Percentiles rank a stretch among this genome's conserved stretches.
Conservation (phyloP, 1,284 basidiomycete species). For the Trichosporon sp. region DNA sequence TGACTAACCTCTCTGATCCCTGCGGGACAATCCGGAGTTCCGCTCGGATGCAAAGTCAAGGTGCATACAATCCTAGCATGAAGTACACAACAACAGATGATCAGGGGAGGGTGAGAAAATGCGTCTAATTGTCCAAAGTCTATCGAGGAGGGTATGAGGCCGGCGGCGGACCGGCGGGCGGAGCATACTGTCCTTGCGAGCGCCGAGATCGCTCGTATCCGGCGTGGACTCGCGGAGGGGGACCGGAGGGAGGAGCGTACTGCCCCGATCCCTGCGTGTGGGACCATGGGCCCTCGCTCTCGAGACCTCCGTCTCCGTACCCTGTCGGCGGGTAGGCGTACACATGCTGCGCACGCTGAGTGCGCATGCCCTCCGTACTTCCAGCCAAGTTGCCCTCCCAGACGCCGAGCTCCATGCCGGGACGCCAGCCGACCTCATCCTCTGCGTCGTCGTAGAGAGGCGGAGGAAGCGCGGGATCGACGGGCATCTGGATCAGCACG, state of each 20-base stretch:
- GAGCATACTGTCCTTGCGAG: neutral
- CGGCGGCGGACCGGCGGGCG: neutral
- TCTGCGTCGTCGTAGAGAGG: conserved; percentile 21
- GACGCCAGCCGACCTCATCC: conserved; percentile 33
- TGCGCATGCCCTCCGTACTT: neutral
- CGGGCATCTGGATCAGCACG: conserved; percentile 38
- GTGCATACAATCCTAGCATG: neutral
- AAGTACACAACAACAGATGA: neutral
- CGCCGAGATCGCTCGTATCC: no score
- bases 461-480: neutral
- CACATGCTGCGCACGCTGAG: neutral
- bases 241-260: no score
- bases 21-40: no score
- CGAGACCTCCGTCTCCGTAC: neutral
- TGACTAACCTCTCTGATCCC: no score
- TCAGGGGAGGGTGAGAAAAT: neutral
- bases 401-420: conserved; percentile 41
- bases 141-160: neutral
- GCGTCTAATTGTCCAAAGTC: neutral
- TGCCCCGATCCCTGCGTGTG: neutral
- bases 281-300: neutral
- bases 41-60: no score
- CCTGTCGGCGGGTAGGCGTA: neutral
- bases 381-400: conserved; percentile 29
- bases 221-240: no score